phyloP scores from a whole-genome alignment of 495 filamentous ascomycete genomes.

The Trypethelium eluteriae region DNA sequence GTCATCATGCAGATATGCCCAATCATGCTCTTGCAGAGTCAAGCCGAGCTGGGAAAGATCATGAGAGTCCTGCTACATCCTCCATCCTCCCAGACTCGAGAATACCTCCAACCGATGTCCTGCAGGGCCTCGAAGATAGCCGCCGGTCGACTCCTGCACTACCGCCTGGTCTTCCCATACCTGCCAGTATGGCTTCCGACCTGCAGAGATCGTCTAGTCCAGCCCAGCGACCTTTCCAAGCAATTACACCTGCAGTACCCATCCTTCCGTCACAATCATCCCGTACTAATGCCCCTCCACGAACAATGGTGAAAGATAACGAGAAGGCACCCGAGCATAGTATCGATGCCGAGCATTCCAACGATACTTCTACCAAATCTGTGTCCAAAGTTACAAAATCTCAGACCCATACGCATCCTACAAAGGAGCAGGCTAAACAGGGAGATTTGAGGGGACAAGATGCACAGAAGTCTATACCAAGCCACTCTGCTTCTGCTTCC shows the following conservation, averaged over 20 bases:
- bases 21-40: not conserved
- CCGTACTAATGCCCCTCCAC: not conserved
- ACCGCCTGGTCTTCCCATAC: conserved; percentile 17
- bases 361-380: not conserved
- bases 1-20: not conserved
- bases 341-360: not conserved
- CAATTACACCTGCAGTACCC: conserved; percentile 5
- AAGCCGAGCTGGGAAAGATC: not conserved
- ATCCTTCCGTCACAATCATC: not conserved
- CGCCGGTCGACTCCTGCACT: conserved; percentile 11
- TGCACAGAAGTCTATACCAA: not conserved
- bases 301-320: not conserved
- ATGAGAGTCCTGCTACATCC: conserved; percentile 1
- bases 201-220: conserved; percentile 9
- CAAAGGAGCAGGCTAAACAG: not conserved
- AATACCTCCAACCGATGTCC: conserved; percentile 21
- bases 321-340: not conserved
- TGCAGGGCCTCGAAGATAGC: conserved; percentile 24
- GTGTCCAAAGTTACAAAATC: not conserved
- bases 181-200: conserved; percentile 18
- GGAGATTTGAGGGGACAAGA: not conserved
- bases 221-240: not conserved
- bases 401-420: not conserved
- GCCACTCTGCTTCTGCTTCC: not conserved
- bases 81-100: not conserved